These are phyloP conservation scores for Mucor racemosus DNA, from an alignment of 371 early-diverging fungal species.

Conservation along the genomic window DNA sequence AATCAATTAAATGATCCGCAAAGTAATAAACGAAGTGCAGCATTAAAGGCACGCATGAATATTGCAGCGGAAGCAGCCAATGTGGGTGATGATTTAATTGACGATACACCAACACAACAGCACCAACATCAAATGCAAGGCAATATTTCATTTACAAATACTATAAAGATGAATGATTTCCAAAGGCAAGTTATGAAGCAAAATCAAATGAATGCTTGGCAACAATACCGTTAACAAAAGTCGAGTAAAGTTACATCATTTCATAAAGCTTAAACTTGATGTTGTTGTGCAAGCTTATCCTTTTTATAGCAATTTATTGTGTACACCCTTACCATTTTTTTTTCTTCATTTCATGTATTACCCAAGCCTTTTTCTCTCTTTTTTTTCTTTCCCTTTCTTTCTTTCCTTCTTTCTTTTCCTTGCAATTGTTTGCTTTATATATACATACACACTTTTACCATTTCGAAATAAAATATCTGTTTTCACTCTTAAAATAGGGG, in stretches of 20 bases:
- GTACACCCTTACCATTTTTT: conserved; percentile 5
- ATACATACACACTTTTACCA: background rate
- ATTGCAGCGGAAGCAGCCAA: conserved; percentile 48
- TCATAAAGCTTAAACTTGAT: conserved; percentile 5
- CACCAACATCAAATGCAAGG: conserved; percentile 10
- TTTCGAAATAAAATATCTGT: background rate
- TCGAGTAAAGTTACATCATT: background rate
- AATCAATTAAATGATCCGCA: conserved; percentile 22
- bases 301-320: conserved; percentile 1
- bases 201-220: background rate
- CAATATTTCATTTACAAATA: conserved; percentile 3
- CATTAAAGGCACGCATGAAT: conserved; percentile 49
- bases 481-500: background rate
- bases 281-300: background rate
- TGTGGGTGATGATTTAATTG: conserved; percentile 16
- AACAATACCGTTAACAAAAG: background rate
- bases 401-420: background rate
- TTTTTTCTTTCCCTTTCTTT: background rate
- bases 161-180: background rate
- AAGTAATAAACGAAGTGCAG: conserved; percentile 34
- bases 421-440: background rate
- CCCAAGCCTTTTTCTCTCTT: background rate
- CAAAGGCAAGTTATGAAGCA: background rate
- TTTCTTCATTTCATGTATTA: background rate
- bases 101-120: background rate